Evolutionary conservation across 2,329 filamentous ascomycete genomes (phyloP), one percentile per base, ranked within the genome.

Genomic region (Pyricularia sp.): DNA sequence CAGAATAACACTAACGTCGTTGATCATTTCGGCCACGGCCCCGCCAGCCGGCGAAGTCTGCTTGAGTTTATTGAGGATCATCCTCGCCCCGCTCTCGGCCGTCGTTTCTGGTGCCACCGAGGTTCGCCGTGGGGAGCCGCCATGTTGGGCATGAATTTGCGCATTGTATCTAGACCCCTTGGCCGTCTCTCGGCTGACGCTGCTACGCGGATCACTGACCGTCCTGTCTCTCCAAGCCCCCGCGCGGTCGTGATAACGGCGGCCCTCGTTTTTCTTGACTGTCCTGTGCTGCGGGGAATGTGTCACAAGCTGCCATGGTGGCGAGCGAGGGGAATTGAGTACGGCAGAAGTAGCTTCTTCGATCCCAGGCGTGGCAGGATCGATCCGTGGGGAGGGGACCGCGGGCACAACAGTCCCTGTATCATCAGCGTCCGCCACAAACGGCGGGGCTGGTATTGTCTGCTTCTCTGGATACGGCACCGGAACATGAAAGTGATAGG

Each of bases 181-280:
- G 8, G 74, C 78, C 5, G 73, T 72, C 66, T 79, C 77, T 13
- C 75, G 73, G 65, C 75, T 80, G 24, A 75, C 79, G 28, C 75
- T 78, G 28, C 77, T 74, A 2, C 77, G 73, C 0, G 78, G 76
- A 65, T 79, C 78, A 64, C 75, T 73, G 10, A 76, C 66, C 9
- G 72, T 73, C 30, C 69, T 72, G 24, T 78, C 75, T 66, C 80
- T 74, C 76, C 77, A 82, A 3, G 80, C 73, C 4, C 79, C 78
- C 12, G 75, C 76, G 13, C 72, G 75, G 65, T 81, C 78, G 62
- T 73, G 76, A 62, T 81, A 80, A 19, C 78, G 75, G 59, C 74
- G 72, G 24, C 70, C 71, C 62, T 77, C 72, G 35, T 75, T 72
- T 64, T 72, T 73, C 66, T 72, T 76, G 44, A 80, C 73, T 1